Conservation (phyloP, 2,329 filamentous ascomycete genomes). For the Penicillium expansum region DNA sequence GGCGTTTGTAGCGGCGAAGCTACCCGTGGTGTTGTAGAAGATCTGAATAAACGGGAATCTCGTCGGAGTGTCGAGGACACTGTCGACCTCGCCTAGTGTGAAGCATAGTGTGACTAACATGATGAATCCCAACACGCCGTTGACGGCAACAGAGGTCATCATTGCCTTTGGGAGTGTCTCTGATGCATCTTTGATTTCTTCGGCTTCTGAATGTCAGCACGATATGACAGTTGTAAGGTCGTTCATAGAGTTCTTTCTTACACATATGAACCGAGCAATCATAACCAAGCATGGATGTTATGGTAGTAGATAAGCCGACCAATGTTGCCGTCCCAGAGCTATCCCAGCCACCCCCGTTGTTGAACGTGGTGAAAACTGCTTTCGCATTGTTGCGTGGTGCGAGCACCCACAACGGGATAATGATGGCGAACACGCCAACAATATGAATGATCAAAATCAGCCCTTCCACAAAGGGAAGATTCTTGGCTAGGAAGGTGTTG, state of each 20-base stretch:
- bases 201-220: slow-evolving; percentile 28
- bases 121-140: slow-evolving; percentile 54
- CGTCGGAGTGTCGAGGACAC: slow-evolving; percentile 46
- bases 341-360: slow-evolving; percentile 43
- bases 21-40: slow-evolving; percentile 53
- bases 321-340: slow-evolving; percentile 39
- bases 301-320: slow-evolving; percentile 42
- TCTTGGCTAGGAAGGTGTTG: slow-evolving; percentile 43
- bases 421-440: slow-evolving; percentile 43
- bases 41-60: slow-evolving; percentile 60
- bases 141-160: slow-evolving; percentile 50
- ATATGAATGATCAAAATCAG: slow-evolving; percentile 45
- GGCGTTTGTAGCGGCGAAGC: slow-evolving; percentile 48
- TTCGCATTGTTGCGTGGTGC: slow-evolving; percentile 38
- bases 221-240: neutral
- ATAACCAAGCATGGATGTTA: slow-evolving; percentile 43
- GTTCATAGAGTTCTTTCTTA: slow-evolving; percentile 23
- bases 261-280: slow-evolving; percentile 49
- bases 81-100: slow-evolving; percentile 51
- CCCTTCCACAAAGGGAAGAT: slow-evolving; percentile 41
- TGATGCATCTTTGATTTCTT: slow-evolving; percentile 48
- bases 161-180: slow-evolving; percentile 52
- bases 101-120: slow-evolving; percentile 58
- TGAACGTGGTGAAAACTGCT: slow-evolving; percentile 43
- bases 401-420: slow-evolving; percentile 45